phyloP scores from a whole-genome alignment of 305 asterid species.

The Coffea humblotiana region DNA sequence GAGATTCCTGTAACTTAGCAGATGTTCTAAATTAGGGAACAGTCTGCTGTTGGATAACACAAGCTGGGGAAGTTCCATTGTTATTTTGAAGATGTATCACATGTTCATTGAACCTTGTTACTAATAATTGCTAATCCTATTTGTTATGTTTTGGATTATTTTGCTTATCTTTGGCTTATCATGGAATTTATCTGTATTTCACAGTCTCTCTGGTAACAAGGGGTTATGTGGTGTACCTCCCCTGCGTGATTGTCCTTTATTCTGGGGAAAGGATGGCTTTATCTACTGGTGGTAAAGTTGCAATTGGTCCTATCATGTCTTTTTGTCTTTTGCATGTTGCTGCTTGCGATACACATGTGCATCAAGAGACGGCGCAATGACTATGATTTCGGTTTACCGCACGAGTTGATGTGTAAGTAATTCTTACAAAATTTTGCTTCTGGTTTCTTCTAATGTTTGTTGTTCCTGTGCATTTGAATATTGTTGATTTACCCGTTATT shows the following conservation, averaged over 20 bases:
- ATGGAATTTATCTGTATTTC: constrained; percentile 20
- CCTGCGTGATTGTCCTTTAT: constrained; percentile 69
- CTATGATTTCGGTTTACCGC: constrained; percentile 85
- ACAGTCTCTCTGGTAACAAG: constrained; percentile 82
- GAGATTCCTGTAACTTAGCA: background rate
- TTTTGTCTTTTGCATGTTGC: constrained; percentile 37
- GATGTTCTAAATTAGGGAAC: background rate
- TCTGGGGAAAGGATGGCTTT: constrained; percentile 89
- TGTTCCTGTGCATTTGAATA: background rate
- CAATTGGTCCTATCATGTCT: constrained; percentile 54
- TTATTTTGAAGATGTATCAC: background rate
- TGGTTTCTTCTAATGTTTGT: background rate
- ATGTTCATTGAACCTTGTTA: background rate
- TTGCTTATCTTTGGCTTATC: constrained; percentile 10
- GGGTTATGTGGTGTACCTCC: constrained; percentile 90
- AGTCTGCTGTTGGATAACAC: background rate
- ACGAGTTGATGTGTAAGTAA: constrained; percentile 72
- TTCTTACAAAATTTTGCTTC: background rate
- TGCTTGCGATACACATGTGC: constrained; percentile 45
- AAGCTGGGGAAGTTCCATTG: background rate
- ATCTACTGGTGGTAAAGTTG: constrained; percentile 77
- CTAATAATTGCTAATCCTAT: background rate
- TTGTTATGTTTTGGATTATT: background rate
- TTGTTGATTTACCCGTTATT: background rate
- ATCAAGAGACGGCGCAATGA: constrained; percentile 66